Conservation (phyloP, 495 filamentous ascomycete genomes). For the Trichoderma orchidacearum region DNA sequence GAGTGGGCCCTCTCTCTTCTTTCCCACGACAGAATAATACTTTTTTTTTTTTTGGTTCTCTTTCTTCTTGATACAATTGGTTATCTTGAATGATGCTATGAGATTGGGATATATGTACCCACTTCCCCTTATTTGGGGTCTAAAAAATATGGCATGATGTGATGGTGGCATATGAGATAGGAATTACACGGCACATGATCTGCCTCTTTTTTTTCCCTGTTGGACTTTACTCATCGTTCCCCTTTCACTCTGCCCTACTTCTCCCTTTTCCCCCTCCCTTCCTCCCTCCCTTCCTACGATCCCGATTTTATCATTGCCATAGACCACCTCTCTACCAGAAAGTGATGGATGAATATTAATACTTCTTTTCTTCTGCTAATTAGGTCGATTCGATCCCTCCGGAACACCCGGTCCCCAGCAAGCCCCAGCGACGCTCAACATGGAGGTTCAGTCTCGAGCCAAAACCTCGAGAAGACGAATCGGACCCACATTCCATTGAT, state of each 20-base stretch:
- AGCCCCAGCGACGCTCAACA: not conserved
- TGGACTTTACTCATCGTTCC: not conserved
- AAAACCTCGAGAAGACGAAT: not conserved
- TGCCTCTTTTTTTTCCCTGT: not conserved
- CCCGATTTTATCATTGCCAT: too few relatives aligned
- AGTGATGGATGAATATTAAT: not conserved
- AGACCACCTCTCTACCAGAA: not conserved
- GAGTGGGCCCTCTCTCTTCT: conserved; percentile 6
- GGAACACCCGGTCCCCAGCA: not conserved
- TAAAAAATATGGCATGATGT: conserved; percentile 3
- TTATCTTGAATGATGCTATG: not conserved
- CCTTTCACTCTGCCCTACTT: not conserved
- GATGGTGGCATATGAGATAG: conserved; percentile 1
- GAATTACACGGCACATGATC: conserved; percentile 1
- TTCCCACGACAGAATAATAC: conserved; percentile 1
- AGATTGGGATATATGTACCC: not conserved
- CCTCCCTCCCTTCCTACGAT: too few relatives aligned
- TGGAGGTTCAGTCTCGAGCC: not conserved
- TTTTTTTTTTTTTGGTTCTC: conserved; percentile 1
- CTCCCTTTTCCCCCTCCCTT: not conserved
- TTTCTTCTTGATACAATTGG: not conserved
- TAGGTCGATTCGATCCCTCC: not conserved
- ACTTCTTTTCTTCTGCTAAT: not conserved
- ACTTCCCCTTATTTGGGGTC: conserved; percentile 2
- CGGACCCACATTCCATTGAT: not conserved